phyloP scores from a whole-genome alignment of 2,329 filamentous ascomycete genomes.

The Calonectria pauciramosa region DNA sequence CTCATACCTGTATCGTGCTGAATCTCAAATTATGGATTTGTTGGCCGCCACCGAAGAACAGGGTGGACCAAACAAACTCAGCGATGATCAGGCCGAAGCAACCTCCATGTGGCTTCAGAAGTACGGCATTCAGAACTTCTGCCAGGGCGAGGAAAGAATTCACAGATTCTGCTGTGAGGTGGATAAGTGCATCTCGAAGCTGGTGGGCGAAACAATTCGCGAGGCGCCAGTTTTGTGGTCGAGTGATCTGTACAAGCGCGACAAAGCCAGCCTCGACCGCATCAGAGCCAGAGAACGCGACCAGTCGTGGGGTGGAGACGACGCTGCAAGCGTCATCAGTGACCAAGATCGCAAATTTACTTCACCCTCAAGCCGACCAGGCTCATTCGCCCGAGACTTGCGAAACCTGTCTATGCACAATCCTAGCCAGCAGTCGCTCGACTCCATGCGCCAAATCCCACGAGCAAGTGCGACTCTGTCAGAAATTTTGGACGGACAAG shows the following conservation, averaged over 20 bases:
- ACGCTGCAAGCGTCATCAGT: conserved; percentile 67
- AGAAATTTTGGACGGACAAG: conserved; percentile 77
- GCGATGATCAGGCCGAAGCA: conserved; percentile 93
- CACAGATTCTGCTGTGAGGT: conserved; percentile 95
- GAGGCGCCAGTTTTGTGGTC: conserved; percentile 93
- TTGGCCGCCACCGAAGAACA: conserved; percentile 86
- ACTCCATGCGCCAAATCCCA: conserved; percentile 76
- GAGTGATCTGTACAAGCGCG: conserved; percentile 87
- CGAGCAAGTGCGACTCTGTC: conserved; percentile 69
- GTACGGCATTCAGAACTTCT: conserved; percentile 91
- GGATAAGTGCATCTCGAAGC: conserved; percentile 85
- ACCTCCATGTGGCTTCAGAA: conserved; percentile 86
- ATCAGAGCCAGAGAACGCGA: conserved; percentile 60
- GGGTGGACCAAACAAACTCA: conserved; percentile 93
- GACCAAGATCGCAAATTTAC: conserved; percentile 66
- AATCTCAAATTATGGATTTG: conserved; percentile 88
- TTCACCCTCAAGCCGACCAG: conserved; percentile 59
- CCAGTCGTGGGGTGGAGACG: conserved; percentile 61
- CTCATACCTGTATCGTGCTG: conserved; percentile 83
- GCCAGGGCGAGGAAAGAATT: conserved; percentile 92
- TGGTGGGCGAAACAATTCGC: conserved; percentile 86
- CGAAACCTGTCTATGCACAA: conserved; percentile 72
- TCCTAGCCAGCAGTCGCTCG: conserved; percentile 77
- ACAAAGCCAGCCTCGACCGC: conserved; percentile 74
- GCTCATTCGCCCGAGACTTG: conserved; percentile 69